Evolutionary conservation across 1,139 yeast genomes (phyloP), one percentile per base, ranked within the genome.

Genomic region (Hemisphaericaspora lyxosophila): DNA sequence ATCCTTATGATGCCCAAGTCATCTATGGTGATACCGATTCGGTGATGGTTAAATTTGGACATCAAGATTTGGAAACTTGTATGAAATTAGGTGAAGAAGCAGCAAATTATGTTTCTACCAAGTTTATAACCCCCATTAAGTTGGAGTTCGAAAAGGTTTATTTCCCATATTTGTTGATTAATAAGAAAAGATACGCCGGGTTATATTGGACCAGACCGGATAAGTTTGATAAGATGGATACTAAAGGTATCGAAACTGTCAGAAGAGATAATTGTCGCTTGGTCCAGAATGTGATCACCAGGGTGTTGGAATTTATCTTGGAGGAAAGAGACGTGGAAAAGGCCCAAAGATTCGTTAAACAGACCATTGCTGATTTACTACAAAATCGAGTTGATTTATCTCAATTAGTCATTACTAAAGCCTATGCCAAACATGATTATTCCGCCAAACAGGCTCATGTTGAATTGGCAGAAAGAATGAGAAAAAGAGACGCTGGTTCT

Each of bases 21-120:
- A 85, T 94, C 31, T 94, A 94, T 59, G 99, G 99, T 69, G 99
- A 94, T 64, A 94, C 99, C 0, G 99, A 94, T 75, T 94, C 98
- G 6, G 99, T 94, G 13, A 94, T 94, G 98, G 97, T 94, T 32
- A 89, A 88, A 55, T 94, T 94, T 66, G 99, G 99, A 1, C 79
- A 82, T 28, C 67, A 70, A n/a, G 96, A 89, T 54, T 61, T 92
- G 44, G 80, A 72, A 41, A 84, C 85, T 23, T 87, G 96, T 51
- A 94, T 94, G 98, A 75, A 77, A 41, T 59, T 89, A 40, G 99
- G 98, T 3, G 85, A 88, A 50, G 96, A 90, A 55, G 98, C 98
- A 0, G 99, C 99, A 0, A 85, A 73, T 5, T 81, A 62, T 49
- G 97, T 94, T 3, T 88, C 97, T 0, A 73, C 80, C 1, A 71